Percentiles rank a stretch among this genome's conserved stretches.
Evolutionary conservation across 108 stramenopile species (phyloP).

Genomic region (Nitzschia palea): DNA sequence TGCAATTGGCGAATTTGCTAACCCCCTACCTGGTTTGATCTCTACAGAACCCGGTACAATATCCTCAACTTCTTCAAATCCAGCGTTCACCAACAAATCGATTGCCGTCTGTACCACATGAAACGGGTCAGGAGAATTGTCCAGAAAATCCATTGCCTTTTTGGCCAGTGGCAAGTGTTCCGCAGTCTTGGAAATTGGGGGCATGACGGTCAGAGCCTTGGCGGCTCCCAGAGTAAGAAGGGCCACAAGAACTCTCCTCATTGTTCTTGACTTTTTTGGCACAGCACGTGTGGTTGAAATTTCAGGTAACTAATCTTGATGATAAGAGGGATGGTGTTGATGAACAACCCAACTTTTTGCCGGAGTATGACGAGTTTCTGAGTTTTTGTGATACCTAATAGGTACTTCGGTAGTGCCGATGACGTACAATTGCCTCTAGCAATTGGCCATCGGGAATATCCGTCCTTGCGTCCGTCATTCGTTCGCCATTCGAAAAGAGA

Average conservation of each 20-base stretch:
- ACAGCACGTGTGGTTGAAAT: no score
- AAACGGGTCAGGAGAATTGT: constrained; percentile 77
- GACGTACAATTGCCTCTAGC: no score
- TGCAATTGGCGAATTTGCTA: neutral
- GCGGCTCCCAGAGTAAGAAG: neutral
- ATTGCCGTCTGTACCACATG: constrained; percentile 68
- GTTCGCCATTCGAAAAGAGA: no score
- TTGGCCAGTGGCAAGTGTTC: constrained; percentile 63
- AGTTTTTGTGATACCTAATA: no score
- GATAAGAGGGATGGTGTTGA: no score
- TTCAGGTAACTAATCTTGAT: no score
- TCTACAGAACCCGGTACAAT: constrained; percentile 9
- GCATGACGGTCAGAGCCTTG: constrained; percentile 16
- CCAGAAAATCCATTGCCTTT: constrained; percentile 70
- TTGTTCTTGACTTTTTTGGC: neutral
- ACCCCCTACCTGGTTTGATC: constrained; percentile 20
- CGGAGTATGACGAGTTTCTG: no score
- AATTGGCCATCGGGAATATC: no score
- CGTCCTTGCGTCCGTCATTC: no score
- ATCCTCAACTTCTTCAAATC: constrained; percentile 67
- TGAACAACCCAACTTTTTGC: no score
- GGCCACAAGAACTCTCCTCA: neutral
- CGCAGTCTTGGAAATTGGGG: constrained; percentile 32
- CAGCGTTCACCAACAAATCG: constrained; percentile 46
- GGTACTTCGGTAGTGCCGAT: no score